Evolutionary conservation across 2,329 filamentous ascomycete species (phyloP), one percentile per base, ranked within the genome.

Genomic region (Diaporthe caulivora): DNA sequence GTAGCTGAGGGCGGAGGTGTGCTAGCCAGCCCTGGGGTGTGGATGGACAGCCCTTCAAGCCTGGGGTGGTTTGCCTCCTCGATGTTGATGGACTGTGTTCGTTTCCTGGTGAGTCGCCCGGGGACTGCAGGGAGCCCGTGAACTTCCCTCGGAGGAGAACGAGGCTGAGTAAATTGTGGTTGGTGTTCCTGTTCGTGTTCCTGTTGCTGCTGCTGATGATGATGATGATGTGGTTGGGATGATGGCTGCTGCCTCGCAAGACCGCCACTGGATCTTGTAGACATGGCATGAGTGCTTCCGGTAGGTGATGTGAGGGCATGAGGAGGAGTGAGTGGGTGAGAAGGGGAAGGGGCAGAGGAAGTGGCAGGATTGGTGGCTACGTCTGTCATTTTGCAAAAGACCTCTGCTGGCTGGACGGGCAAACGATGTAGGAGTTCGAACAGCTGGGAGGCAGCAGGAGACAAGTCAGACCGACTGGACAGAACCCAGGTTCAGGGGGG

Each of bases 41-140:
- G 81, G 65, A 85, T 78, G 68, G 77, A 80, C 62, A 84, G 77
- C 58, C 78, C 79, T 67, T 83, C 79, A 49, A 81, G 78, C 64
- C 79, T 81, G 21, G 81, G 77, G 31, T 81, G 81, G 75, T 83
- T 86, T n/a, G 83, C 83, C 73, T 87, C 84, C 26, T 83, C 82
- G 51, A 84, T 82, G 75, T 85, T 84, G 78, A 87, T 84, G 67
- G 86, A 84, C 57, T 84, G 83, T 51, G 85, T 81, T 74, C 87
- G 83, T 78, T 88, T 88, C 77, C 83, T 77, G 49, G 76, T 79
- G 72, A 78, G 71, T 40, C 77, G 76, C 26, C 77, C 76, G 29
- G 70, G 74, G 18, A 51, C 40, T 24, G 60, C 26, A 42, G 71
- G 60, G 11, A 60, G 62, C n/a, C 68, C 53, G 47, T 67, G 69